These are phyloP conservation scores for Antrodiella citrinella DNA, from an alignment of 768 basidiomycete genomes.

Conservation along the genomic window DNA sequence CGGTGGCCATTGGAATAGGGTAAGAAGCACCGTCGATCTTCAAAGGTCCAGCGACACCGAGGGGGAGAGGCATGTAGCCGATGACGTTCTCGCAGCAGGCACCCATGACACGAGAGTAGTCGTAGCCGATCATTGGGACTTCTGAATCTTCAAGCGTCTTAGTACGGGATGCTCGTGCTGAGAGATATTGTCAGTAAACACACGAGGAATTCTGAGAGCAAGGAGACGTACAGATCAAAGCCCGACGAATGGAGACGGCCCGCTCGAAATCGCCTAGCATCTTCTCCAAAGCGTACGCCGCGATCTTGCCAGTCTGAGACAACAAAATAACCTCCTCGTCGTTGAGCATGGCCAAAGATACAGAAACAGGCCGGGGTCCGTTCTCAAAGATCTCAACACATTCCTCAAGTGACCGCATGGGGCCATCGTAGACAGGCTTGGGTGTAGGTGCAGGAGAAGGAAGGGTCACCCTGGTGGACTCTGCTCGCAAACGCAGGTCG, in stretches of 20 bases:
- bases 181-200: not conserved
- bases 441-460: not conserved
- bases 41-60: constrained; percentile 94
- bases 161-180: constrained; percentile 80
- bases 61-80: constrained; percentile 92
- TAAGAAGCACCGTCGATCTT: constrained; percentile 77
- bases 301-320: constrained; percentile 86
- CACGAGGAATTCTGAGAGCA: not conserved
- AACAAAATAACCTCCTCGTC: constrained; percentile 92
- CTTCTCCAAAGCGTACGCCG: constrained; percentile 94
- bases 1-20: constrained; percentile 98
- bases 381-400: constrained; percentile 76
- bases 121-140: constrained; percentile 79
- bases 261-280: constrained; percentile 82
- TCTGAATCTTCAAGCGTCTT: constrained; percentile 78
- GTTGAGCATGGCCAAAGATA: constrained; percentile 53
- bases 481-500: constrained; percentile 28
- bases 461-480: constrained; percentile 6
- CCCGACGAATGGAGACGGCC: constrained; percentile 80
- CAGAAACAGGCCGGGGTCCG: constrained; percentile 53
- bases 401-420: constrained; percentile 58
- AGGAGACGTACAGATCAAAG: constrained; percentile 73
- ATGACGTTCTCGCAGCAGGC: constrained; percentile 99
- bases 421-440: not conserved
- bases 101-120: constrained; percentile 89